These are phyloP conservation scores for Pythium plurisporium DNA, from an alignment of 352 stramenopile species.

Conservation along the genomic window DNA sequence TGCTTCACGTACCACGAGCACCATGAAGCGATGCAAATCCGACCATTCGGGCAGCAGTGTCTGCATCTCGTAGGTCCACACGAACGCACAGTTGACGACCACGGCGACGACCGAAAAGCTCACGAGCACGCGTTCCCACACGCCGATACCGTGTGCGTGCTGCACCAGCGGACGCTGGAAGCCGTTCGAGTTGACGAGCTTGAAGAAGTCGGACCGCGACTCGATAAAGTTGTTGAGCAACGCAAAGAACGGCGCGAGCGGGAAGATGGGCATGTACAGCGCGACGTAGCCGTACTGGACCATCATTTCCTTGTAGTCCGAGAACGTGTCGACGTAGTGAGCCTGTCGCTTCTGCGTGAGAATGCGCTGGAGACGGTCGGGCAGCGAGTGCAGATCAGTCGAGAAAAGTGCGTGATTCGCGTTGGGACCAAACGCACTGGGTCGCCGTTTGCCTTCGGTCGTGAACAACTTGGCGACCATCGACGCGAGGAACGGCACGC, in stretches of 20 bases:
- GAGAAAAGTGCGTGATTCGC: conserved; percentile 1
- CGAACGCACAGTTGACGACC: conserved; percentile 92
- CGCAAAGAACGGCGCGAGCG: conserved; percentile 87
- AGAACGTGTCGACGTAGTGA: conserved; percentile 61
- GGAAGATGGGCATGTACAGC: conserved; percentile 90
- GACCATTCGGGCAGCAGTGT: conserved; percentile 48
- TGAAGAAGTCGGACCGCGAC: conserved; percentile 90
- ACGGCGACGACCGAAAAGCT: conserved; percentile 90
- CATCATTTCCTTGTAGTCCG: conserved; percentile 80
- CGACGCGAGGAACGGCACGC: conserved; percentile 44
- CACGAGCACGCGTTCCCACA: conserved; percentile 92
- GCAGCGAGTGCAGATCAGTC: neutral
- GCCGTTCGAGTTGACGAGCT: conserved; percentile 84
- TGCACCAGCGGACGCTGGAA: conserved; percentile 84
- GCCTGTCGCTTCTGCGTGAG: conserved; percentile 59
- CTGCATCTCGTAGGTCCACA: conserved; percentile 71
- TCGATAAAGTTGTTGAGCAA: conserved; percentile 90
- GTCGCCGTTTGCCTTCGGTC: conserved; percentile 35
- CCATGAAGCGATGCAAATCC: conserved; percentile 54
- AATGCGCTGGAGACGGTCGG: conserved; percentile 40
- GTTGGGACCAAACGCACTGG: neutral
- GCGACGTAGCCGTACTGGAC: conserved; percentile 92
- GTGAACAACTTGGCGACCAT: conserved; percentile 40
- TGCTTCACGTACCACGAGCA: conserved; percentile 56
- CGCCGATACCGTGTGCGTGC: conserved; percentile 88